phyloP scores from a whole-genome alignment of 306 rosid species.

The Trifolium subterraneum region DNA sequence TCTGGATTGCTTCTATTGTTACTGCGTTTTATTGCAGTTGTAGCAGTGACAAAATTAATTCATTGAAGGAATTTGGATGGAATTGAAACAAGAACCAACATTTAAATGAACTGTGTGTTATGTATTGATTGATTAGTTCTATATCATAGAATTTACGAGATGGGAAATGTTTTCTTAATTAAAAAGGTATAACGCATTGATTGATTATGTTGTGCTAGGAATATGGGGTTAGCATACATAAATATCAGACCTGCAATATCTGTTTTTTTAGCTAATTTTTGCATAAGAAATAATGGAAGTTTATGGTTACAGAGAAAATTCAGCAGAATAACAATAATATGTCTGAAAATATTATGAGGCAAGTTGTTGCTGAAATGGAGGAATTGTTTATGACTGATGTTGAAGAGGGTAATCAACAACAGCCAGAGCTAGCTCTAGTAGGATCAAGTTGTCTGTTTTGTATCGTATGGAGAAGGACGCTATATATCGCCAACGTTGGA shows the following conservation, averaged over 20 bases:
- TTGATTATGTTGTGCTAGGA: no score
- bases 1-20: neutral
- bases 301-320: neutral
- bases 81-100: neutral
- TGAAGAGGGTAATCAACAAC: conserved; percentile 42
- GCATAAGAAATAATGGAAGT: no score
- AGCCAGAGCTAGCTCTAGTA: conserved; percentile 50
- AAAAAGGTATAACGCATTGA: no score
- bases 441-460: conserved; percentile 78
- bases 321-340: neutral
- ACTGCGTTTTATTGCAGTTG: no score
- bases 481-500: conserved; percentile 70
- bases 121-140: neutral
- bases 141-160: no score
- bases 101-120: neutral
- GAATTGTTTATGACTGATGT: conserved; percentile 58
- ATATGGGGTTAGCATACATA: no score
- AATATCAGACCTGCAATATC: no score
- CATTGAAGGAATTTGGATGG: neutral
- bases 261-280: no score
- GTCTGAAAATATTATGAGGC: conserved; percentile 49
- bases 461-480: conserved; percentile 60
- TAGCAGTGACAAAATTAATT: no score
- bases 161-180: no score
- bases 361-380: conserved; percentile 59